Evolutionary conservation across 495 filamentous ascomycete species (phyloP).

Genomic region (Tuber microsphaerosporum): DNA sequence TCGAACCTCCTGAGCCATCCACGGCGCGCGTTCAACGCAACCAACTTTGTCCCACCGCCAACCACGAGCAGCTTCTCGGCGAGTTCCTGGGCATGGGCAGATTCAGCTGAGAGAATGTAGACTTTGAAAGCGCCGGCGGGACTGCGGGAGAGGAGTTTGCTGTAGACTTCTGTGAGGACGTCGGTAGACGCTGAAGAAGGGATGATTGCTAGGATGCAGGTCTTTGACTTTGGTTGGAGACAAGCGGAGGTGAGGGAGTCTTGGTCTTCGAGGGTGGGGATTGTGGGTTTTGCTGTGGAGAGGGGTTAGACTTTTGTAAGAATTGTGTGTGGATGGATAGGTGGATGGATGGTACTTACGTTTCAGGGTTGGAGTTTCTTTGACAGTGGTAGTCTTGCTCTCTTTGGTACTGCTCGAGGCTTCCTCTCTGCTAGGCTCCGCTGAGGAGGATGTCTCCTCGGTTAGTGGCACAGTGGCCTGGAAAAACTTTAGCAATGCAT

Average conservation of each 20-base stretch:
- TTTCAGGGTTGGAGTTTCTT: constrained; percentile 30
- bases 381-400: neutral
- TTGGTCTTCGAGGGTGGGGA: constrained; percentile 40
- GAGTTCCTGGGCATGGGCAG: constrained; percentile 52
- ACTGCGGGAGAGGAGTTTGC: constrained; percentile 48
- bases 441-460: constrained; percentile 19
- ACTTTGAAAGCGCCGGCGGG: constrained; percentile 26
- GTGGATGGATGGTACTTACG: constrained; percentile 29
- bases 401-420: constrained; percentile 44
- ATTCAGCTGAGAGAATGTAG: constrained; percentile 49
- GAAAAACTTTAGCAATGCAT: constrained; percentile 72
- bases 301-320: constrained; percentile 7
- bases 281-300: constrained; percentile 23
- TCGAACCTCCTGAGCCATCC: constrained; percentile 76
- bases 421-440: constrained; percentile 54
- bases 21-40: constrained; percentile 76
- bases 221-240: constrained; percentile 65
- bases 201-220: constrained; percentile 77
- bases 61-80: constrained; percentile 56
- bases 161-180: constrained; percentile 58
- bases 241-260: constrained; percentile 52
- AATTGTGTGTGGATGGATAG: neutral
- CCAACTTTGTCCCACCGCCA: constrained; percentile 54
- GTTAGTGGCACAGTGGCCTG: constrained; percentile 63
- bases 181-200: constrained; percentile 51